These are phyloP conservation scores for Gossypium rotundifolium DNA, from an alignment of 345 rosid species.

Conservation along the genomic window DNA sequence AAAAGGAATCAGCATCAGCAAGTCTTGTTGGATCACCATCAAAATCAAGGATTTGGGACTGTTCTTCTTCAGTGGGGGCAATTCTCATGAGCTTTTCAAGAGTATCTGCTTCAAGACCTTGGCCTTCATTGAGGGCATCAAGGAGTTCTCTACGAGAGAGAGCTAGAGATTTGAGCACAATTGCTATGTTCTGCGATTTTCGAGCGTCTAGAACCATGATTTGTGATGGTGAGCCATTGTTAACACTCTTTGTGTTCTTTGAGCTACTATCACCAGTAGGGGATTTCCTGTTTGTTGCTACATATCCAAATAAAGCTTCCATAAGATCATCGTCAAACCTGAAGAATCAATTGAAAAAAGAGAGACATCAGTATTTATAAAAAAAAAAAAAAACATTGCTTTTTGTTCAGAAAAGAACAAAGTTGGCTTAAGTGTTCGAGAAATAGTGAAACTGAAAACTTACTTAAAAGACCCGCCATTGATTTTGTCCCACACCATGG, in stretches of 20 bases:
- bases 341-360: conserved; percentile 10
- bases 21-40: conserved; percentile 50
- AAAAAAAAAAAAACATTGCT: background rate
- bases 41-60: conserved; percentile 46
- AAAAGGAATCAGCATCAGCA: conserved; percentile 70
- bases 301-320: conserved; percentile 88
- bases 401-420: background rate
- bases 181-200: conserved; percentile 75
- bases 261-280: conserved; percentile 15
- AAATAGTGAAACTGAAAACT: conserved; percentile 6
- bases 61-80: conserved; percentile 65
- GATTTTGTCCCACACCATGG: conserved; percentile 94
- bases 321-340: conserved; percentile 78
- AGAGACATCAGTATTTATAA: background rate
- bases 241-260: conserved; percentile 18
- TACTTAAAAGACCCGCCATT: conserved; percentile 80
- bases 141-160: conserved; percentile 53
- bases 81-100: conserved; percentile 71
- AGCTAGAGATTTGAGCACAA: conserved; percentile 64
- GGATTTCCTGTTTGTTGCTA: conserved; percentile 47
- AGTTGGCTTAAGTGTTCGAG: background rate
- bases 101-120: conserved; percentile 46
- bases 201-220: conserved; percentile 60
- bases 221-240: conserved; percentile 29
- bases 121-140: conserved; percentile 45